Base-by-base conservation (phyloP, 129 eudicot species). In the Tagetes patula region DNA sequence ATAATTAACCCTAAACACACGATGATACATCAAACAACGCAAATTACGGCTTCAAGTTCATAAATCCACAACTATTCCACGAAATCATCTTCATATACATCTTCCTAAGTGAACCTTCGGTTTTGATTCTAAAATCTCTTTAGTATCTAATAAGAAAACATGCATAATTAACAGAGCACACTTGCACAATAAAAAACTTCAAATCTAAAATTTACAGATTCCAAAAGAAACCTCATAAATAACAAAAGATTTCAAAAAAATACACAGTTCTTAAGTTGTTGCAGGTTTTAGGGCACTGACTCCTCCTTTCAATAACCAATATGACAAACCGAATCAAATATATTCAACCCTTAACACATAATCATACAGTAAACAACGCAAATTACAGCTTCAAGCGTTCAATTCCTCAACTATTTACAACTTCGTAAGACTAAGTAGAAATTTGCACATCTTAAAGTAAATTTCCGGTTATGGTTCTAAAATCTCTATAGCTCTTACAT, bases 231-330 rank as follows among this genome's bases (percentile, higher is more conserved):
- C 27, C 27, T 20, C 27, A 20, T 20, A 20, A 20, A 20, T 20
- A 20, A 20, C 27, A 20, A 20, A 20, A 20, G 27, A 20, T 20
- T 20, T 20, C 27, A 20, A 20, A 20, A 20, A 20, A 20, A 20
- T 20, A 20, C 27, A 20, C 27, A 20, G 27, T 20, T 20, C 27
- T 20, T 69, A 56, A 52, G 31, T 70, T 8, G 40, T 60, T 67
- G 60, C 70, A 73, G 58, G 46, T 45, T n/a, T 59, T 50, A 63
- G 53, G 59, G 64, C 67, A 63, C 69, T 33, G 60, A 60, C 60
- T 1, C 55, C 60, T 1, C 55, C 33, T 11, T 73, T 60, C 77
- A 13, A 73, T 75, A 27, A 38, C 58, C 65, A 40, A 52, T 53
- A 66, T 65, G 32, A 55, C 56, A 65, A 34, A 65, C 20, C 65